Evolutionary conservation across 495 filamentous ascomycete genomes (phyloP), one percentile per base, ranked within the genome.

Genomic region (Penicillium psychrofluorescens): DNA sequence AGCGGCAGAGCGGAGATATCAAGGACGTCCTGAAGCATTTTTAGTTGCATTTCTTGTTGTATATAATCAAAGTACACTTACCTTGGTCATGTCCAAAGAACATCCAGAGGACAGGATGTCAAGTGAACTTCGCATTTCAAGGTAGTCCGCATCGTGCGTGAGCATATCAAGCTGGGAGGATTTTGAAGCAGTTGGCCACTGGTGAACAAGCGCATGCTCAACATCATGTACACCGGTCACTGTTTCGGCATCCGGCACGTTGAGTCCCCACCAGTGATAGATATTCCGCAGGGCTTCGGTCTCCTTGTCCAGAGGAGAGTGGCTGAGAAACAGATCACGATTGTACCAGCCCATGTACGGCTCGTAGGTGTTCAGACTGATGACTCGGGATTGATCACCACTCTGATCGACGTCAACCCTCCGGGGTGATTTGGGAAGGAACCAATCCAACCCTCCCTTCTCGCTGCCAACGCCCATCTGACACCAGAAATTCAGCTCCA

Each of bases 401-500:
- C 83, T 57, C 12, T 74, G 66, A 50, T 90, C 83, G 4, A 84
- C 52, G 55, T 90, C 86, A 4, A 67, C 57, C 0, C 84, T 83
- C 15, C 68, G 77, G 11, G 88, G 85, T 79, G 80, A 90, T 33
- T 74, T 41, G 74, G 82, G 62, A 78, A 86, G 50, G 44, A 92
- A 84, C 94, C 94, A 99, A 41, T 92, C 88, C 16, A 95, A 72
- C 2, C 91, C 90, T 1, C 86, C 84, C 57, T 86, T 86, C 11
- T 79, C 72, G 53, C 94, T 91, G n/a, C 94, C 94, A 22, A 97
- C 79, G 1, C 80, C 90, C 63, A 97, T 89, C 63, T 96, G 92
- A 54, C 94, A 97, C 89, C 89, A 96, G 61, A 92, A 95, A 49
- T 95, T 81, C 9, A 99, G 71, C 39, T 99, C 88, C 46, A 77